Base-by-base conservation (phyloP, 2,329 filamentous ascomycete genomes). In the Beauveria caledonica region DNA sequence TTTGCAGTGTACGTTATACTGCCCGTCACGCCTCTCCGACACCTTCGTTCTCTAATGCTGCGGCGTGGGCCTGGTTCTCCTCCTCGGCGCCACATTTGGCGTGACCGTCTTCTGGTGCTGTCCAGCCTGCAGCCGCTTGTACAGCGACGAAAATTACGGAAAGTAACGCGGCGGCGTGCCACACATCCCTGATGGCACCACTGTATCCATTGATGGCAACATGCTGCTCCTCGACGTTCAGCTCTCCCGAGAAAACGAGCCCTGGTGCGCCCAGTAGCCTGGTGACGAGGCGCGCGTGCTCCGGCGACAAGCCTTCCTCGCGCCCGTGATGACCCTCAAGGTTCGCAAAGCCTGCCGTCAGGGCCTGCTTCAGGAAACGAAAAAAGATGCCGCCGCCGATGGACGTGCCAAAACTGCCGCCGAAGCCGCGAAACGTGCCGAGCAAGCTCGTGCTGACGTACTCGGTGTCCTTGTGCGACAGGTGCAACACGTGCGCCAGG, bases 351-450 rank as follows among this genome's bases (percentile, higher is more conserved):
- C 84, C 83, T 0, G 72, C 66, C n/a, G 78, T 75, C 1, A 93
- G 76, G 0, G 77, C 75, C 2, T 66, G 72, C 50, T 79, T 76
- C 36, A 93, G 72, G 1, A 84, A 77, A 5, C 89, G 81, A 45
- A 81, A 78, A 69, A 92, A 93, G 58, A 89, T 77, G 0, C 90
- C 90, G 3, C 90, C 90, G 2, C 89, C 89, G 52, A 93, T 87
- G 0, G 90, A 85, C 1, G 87, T 88, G 3, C 90, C 90, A 66
- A 95, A 94, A 56, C 85, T 88, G 15, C 89, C 89, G 0, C 89
- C 88, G 64, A 94, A 92, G 5, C 89, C 89, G 4, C 91, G 82
- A 73, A 93, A 93, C 1, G 90, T 95, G 29, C 87, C 84, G 4
- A 93, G 74, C 46, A 96, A 77, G 13, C 89, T 88, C 0, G 87